Base-by-base conservation (phyloP, 176 grass and related monocot species). In the Elymus sibiricus region DNA sequence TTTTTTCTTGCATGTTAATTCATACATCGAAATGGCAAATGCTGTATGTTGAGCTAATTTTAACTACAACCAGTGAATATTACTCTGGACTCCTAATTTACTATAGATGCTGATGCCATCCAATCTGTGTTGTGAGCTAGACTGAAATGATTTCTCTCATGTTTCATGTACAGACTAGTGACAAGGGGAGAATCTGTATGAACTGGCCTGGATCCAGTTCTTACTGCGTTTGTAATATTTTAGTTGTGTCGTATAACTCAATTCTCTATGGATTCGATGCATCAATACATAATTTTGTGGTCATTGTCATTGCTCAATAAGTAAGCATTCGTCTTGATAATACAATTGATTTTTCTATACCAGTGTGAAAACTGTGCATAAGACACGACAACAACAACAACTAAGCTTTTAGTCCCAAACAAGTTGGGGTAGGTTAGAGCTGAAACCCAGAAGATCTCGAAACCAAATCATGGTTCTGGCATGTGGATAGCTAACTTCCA, bases 1-100 rank as follows among this genome's bases (percentile, higher is more conserved):
- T n/a, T 7, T 7, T 7, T 62, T 86, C 32, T 81, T 64, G 39
- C 60, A 84, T 86, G 80, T 28, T 66, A 53, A 15, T 79, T 81
- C 39, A 60, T 60, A 11, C 21, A 62, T 71, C 65, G 49, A 60
- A 70, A 63, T 72, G 51, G 19, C 0, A 80, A 64, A 7, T 61
- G 26, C 5, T 70, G 16, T 29, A 62, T 12, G 6, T 61, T 71
- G 19, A 5, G 53, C 34, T 47, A 73, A 72, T 80, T 46, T n/a
- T 65, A 80, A 63, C 27, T 70, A 24, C 4, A 73, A 74, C 40
- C 21, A 24, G 25, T 70, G 35, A 44, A 19, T 79, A 27, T 37
- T 29, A 56, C 15, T 78, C 61, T 17, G 17, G 31, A 77, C 7
- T 55, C 15, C 67, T 6, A 12, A 29, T 49, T 85, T 68, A 78